Conservation (phyloP, 345 rosid genomes). For the Camelina neglecta region DNA sequence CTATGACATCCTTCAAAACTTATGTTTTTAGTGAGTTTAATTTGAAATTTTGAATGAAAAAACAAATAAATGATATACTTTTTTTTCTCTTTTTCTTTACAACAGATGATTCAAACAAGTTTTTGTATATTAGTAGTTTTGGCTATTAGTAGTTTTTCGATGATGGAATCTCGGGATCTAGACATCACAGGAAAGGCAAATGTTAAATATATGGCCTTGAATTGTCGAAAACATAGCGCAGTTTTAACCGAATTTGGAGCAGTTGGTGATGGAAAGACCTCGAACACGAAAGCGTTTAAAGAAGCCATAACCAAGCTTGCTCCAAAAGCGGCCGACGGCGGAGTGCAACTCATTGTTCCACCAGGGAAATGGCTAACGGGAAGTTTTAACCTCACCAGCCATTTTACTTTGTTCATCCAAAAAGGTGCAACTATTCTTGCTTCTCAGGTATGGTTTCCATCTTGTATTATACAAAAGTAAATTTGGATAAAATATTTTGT, state of each 20-base stretch:
- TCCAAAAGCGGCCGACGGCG: constrained; percentile 58
- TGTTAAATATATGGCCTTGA: constrained; percentile 49
- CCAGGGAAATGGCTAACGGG: constrained; percentile 85
- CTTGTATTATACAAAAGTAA: background rate
- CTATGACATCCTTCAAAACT: background rate
- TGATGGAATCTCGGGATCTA: constrained; percentile 4
- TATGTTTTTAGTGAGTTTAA: background rate
- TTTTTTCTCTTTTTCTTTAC: background rate
- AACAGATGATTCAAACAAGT: constrained; percentile 40
- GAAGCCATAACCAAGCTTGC: constrained; percentile 63
- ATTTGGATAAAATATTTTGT: background rate
- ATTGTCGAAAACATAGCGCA: constrained; percentile 70
- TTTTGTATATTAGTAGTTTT: constrained; percentile 36
- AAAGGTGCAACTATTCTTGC: constrained; percentile 72
- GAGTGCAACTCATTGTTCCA: constrained; percentile 76
- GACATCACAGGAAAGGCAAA: background rate
- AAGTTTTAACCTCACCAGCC: constrained; percentile 78
- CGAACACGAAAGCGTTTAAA: constrained; percentile 63
- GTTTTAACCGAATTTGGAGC: constrained; percentile 73
- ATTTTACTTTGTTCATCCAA: constrained; percentile 80
- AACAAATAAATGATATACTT: background rate
- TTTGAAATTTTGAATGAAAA: background rate
- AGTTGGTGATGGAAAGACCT: constrained; percentile 77
- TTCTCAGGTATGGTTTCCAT: constrained; percentile 62
- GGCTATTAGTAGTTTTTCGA: constrained; percentile 34